Evolutionary conservation across 805 yeast species (phyloP).

Genomic region (Saturnispora halmiae): DNA sequence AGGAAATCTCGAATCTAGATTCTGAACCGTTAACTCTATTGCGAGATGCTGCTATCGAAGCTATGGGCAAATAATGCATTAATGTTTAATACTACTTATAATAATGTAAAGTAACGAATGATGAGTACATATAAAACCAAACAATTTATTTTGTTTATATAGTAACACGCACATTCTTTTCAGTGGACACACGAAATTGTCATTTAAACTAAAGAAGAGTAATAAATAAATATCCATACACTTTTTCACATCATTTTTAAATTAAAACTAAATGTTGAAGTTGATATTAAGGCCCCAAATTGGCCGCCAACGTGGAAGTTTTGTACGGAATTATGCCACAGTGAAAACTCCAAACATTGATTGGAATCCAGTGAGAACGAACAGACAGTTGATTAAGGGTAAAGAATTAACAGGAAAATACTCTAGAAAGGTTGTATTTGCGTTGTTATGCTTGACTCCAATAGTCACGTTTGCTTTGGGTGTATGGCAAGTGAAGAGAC

Average conservation of each 20-base stretch:
- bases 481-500: constrained; percentile 82
- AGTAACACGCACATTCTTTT: no score
- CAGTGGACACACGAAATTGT: no score
- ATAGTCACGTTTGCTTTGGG: constrained; percentile 78
- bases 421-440: constrained; percentile 25
- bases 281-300: neutral
- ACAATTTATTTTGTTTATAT: no score
- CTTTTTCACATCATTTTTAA: neutral
- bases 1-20: constrained; percentile 33
- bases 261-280: neutral
- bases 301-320: neutral
- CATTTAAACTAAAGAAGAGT: neutral
- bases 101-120: neutral
- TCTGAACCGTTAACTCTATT: constrained; percentile 17
- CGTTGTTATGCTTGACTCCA: constrained; percentile 65
- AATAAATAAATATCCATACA: neutral
- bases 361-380: constrained; percentile 70
- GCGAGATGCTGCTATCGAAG: constrained; percentile 14
- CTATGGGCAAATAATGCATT: no score
- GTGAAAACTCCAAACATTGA: constrained; percentile 66
- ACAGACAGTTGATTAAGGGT: constrained; percentile 29
- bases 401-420: constrained; percentile 19
- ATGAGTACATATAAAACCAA: no score
- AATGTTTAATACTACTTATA: no score
- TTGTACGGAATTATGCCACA: constrained; percentile 25